phyloP scores from a whole-genome alignment of 306 rosid genomes.

The Betula pendula region DNA sequence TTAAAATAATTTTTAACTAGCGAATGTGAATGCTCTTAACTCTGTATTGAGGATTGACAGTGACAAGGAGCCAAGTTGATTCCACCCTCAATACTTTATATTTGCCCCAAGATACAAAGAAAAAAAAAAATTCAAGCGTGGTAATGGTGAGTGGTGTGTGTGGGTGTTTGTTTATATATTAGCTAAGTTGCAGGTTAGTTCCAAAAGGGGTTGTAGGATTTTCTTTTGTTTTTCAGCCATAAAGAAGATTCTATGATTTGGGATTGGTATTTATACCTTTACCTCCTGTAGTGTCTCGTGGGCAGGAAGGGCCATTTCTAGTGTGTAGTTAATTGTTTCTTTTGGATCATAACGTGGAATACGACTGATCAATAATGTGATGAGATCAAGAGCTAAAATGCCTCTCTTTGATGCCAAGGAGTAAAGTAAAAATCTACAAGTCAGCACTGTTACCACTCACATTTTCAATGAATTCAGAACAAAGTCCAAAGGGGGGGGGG shows the following conservation, averaged over 20 bases:
- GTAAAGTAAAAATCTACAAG: neutral
- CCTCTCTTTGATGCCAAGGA: neutral
- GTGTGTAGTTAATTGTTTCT: neutral
- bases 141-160: no score
- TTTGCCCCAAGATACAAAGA: no score
- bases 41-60: no score
- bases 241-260: neutral
- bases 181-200: no score
- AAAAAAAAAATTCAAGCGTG: no score
- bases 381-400: neutral
- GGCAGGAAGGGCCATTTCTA: neutral
- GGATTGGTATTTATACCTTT: neutral
- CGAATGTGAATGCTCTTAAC: no score
- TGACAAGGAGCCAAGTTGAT: no score
- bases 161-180: no score
- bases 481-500: neutral
- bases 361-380: neutral
- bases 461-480: neutral
- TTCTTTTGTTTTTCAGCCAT: neutral
- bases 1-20: no score
- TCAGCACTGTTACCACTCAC: neutral
- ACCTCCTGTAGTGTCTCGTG: neutral
- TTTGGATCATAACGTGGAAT: neutral
- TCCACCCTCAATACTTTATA: no score
- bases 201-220: no score